Conservation (phyloP, 257 asterid genomes). For the Gentiana dahurica region DNA sequence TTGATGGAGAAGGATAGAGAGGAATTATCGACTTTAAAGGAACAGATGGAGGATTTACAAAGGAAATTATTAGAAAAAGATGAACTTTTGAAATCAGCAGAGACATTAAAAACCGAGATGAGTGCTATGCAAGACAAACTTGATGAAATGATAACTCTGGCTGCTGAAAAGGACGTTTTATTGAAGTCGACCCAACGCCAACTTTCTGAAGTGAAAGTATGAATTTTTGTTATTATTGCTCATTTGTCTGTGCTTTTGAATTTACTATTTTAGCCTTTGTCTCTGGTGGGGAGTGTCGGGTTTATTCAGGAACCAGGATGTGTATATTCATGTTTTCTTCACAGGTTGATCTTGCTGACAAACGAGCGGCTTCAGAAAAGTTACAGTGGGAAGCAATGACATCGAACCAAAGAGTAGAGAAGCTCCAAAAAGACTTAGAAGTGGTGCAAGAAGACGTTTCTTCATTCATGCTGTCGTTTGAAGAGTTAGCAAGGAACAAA, state of each 20-base stretch:
- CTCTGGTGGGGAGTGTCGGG: no score
- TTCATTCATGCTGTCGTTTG: conserved; percentile 47
- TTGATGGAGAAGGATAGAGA: conserved; percentile 65
- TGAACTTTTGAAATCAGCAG: conserved; percentile 60
- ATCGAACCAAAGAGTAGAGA: conserved; percentile 59
- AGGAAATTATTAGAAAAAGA: conserved; percentile 57
- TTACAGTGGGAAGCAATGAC: conserved; percentile 84
- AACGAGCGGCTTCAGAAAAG: conserved; percentile 92
- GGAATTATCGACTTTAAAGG: conserved; percentile 50
- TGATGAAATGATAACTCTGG: conserved; percentile 44
- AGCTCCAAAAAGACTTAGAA: conserved; percentile 66
- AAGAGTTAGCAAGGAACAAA: conserved; percentile 47
- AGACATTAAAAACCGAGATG: conserved; percentile 48
- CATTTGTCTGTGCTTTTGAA: no score
- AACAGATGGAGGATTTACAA: conserved; percentile 63
- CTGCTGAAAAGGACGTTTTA: conserved; percentile 52
- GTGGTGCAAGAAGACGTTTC: conserved; percentile 54
- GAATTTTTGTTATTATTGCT: neutral
- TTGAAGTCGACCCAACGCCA: conserved; percentile 62
- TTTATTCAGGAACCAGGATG: no score
- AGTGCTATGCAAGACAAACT: conserved; percentile 29
- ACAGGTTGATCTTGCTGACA: conserved; percentile 91
- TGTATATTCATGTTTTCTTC: neutral
- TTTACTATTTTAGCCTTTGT: no score
- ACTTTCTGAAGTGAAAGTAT: conserved; percentile 76